Percentiles rank a stretch among this genome's conserved stretches.
Evolutionary conservation across 495 filamentous ascomycete genomes (phyloP).

Genomic region (Daldinia caldariorum): DNA sequence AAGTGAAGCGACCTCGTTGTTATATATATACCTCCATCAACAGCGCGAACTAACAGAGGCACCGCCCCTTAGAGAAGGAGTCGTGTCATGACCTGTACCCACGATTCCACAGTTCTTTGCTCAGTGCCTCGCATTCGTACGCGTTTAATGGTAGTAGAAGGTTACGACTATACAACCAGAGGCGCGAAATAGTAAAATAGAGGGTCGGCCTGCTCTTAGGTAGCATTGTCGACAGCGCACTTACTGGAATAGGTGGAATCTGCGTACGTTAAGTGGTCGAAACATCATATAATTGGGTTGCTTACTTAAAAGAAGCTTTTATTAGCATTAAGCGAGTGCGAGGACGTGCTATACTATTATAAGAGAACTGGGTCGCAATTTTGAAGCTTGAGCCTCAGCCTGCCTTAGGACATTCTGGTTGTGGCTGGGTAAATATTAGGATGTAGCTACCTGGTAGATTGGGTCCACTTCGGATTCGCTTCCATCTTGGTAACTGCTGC

Average conservation of each 20-base stretch:
- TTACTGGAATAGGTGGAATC: background rate
- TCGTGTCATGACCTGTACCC: background rate
- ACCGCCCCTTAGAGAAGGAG: background rate
- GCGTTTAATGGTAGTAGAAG: too few relatives aligned
- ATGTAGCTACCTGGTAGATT: background rate
- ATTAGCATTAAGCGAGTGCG: slow-evolving; percentile 7
- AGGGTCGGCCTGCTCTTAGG: background rate
- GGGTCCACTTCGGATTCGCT: background rate
- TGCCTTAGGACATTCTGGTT: background rate
- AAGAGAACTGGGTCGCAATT: background rate
- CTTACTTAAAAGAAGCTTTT: background rate
- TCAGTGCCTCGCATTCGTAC: background rate
- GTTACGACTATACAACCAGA: too few relatives aligned
- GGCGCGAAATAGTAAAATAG: background rate
- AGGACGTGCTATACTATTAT: background rate
- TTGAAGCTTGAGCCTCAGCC: slow-evolving; percentile 20
- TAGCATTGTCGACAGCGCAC: slow-evolving; percentile 1
- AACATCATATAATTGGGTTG: background rate
- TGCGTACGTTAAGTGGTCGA: background rate
- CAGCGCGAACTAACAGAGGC: background rate
- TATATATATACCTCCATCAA: slow-evolving; percentile 22
- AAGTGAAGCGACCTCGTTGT: slow-evolving; percentile 14
- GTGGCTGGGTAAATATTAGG: background rate
- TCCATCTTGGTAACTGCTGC: background rate
- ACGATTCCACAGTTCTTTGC: background rate